Conservation (phyloP, 2,329 filamentous ascomycete species). For the Volutella citrinella region DNA sequence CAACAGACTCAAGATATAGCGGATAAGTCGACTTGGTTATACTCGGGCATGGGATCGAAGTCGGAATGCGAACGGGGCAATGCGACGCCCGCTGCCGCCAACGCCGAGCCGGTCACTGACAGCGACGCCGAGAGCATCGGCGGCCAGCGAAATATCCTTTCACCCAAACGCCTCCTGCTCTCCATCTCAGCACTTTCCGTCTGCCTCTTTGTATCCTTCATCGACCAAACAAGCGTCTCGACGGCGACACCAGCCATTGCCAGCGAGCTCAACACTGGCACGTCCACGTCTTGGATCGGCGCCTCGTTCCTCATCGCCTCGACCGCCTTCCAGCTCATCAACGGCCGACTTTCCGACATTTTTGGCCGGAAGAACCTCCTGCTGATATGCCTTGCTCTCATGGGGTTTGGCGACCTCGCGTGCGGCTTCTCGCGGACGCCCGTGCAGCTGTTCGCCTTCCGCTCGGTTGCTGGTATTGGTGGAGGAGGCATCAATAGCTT, state of each 20-base stretch:
- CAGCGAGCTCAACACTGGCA: constrained; percentile 26
- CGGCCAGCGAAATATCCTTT: constrained; percentile 33
- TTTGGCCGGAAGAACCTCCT: constrained; percentile 34
- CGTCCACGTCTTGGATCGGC: constrained; percentile 33
- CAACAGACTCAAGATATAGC: no score
- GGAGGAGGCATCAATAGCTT: constrained; percentile 33
- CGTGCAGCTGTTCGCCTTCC: constrained; percentile 32
- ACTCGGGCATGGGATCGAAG: neutral
- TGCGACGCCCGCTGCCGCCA: neutral
- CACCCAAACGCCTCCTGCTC: constrained; percentile 27
- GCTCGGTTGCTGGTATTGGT: constrained; percentile 33
- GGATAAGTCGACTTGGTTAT: no score
- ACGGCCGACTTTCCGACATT: constrained; percentile 34
- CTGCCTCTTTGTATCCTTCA: constrained; percentile 31
- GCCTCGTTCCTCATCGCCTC: constrained; percentile 36
- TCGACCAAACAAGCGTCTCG: constrained; percentile 35
- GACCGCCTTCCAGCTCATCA: constrained; percentile 34
- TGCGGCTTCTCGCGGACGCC: constrained; percentile 31
- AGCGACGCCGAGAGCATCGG: constrained; percentile 22
- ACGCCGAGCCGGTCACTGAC: constrained; percentile 12
- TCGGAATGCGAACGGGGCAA: neutral
- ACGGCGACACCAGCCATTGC: constrained; percentile 37
- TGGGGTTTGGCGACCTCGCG: constrained; percentile 28
- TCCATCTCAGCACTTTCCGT: constrained; percentile 28
- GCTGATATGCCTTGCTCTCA: constrained; percentile 24